Evolutionary conservation across 1,284 basidiomycete species (phyloP), one percentile per base, ranked within the genome.

Genomic region (Termitomyces sp.): DNA sequence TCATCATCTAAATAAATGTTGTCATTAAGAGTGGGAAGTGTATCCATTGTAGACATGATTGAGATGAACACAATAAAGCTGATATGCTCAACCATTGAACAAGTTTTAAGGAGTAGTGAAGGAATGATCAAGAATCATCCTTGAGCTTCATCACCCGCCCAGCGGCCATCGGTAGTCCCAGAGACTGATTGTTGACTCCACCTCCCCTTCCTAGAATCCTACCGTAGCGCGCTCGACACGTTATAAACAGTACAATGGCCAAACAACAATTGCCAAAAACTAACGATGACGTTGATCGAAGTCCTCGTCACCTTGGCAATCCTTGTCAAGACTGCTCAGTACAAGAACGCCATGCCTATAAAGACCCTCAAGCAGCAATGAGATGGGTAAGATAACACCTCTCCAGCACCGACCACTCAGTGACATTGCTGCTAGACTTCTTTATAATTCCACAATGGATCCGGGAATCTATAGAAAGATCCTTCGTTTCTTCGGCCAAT

Each of bases 21-120:
- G 7, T 46, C 44, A 7, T n/a, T n/a, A 36, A 17, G 31, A 39
- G 36, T 42, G 4, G 44, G 54, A 24, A 56, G 50, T 33, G 50
- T 47, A 19, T 56, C n/a, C 39, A 40, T 41, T 17, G 12, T 56
- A 38, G 2, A 41, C 1, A 47, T 51, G 43, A 19, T 30, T 13
- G n/a, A n/a, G n/a, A n/a, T n/a, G n/a, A 19, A 52, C 8, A 46
- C 50, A 49, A 31, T 45, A 4, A 2, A 0, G 10, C 5, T 52
- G 44, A 49, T 56, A 56, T 1, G 44, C 55, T 4, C 45, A 56
- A 6, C 50, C 50, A 41, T 52, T 36, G 8, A 56, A 39, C 21
- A 56, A 15, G 10, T 56, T 38, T 13, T 52, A 28, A 39, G 41
- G 42, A 36, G 24, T 13, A 28, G 24, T 38, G 21, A 55, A 55